Evolutionary conservation across 1,139 yeast species (phyloP), one percentile per base, ranked within the genome.

Genomic region (Barnettozyma hawaiiensis): DNA sequence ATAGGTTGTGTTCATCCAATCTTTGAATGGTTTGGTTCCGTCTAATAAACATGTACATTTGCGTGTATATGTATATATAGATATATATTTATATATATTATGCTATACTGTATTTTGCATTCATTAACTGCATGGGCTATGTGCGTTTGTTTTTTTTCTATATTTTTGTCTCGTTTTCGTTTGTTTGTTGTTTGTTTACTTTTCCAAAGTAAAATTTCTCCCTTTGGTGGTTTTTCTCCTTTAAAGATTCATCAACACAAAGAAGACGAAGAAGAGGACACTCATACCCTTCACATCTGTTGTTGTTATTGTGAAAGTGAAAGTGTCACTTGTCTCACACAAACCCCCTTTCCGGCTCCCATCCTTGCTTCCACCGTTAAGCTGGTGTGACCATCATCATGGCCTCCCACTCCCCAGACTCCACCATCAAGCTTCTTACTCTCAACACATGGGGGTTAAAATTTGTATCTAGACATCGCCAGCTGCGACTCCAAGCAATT

Each of bases 371-470:
- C n/a, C n/a, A n/a, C 16, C 16, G 7, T 26, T 18, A 12, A 31
- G 3, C n/a, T n/a, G n/a, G n/a, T 31, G 16, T 18, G 18, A 28
- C 10, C 12, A 21, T 16, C 21, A 32, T 21, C 26, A 12, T 26
- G 14, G n/a, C n/a, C n/a, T n/a, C n/a, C n/a, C n/a, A n/a, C n/a
- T 19, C 35, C 10, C 14, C 35, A 3, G 26, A 32, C 16, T 6
- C 24, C 29, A 22, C 21, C 5, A 34, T 34, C 29, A 34, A 34
- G 15, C 37, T 84, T 32, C 67, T 84, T 18, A 82, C 94, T 0
- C 75, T 81, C 59, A 84, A 82, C 58, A 78, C 86, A 1, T 87
- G 97, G 97, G 99, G 98, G 1, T 68, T 92, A 47, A 89, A 87
- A 56, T 82, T 66, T 57, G 84, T 92, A 4, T 81, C 97, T 16